These are phyloP conservation scores for Chaetomiaceae sp. DNA, from an alignment of 2,329 filamentous ascomycete genomes.

Conservation along the genomic window DNA sequence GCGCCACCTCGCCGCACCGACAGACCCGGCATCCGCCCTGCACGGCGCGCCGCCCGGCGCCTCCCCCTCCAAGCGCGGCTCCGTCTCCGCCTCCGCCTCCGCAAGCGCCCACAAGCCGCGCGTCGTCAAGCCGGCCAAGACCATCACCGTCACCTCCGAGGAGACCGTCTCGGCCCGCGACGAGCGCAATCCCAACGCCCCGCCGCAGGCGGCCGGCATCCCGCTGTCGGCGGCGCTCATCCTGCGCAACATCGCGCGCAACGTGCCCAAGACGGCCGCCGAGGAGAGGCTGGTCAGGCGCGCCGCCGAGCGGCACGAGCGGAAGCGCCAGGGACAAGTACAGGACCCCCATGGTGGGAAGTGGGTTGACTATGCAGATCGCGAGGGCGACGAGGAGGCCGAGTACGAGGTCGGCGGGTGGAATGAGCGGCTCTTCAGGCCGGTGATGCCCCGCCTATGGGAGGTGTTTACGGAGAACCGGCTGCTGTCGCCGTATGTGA, in stretches of 20 bases:
- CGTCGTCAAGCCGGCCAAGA: slow-evolving; percentile 52
- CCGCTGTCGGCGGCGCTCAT: slow-evolving; percentile 75
- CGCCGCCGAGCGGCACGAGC: neutral
- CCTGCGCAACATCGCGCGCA: slow-evolving; percentile 71
- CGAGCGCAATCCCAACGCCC: slow-evolving; percentile 54
- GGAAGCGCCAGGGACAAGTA: slow-evolving; percentile 31
- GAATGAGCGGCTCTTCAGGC: slow-evolving; percentile 65
- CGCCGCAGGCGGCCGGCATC: slow-evolving; percentile 66
- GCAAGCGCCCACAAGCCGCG: slow-evolving; percentile 27
- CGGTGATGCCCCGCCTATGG: slow-evolving; percentile 59
- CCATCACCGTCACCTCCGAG: slow-evolving; percentile 50
- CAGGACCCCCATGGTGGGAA: neutral
- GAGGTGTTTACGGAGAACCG: slow-evolving; percentile 68
- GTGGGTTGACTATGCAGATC: neutral
- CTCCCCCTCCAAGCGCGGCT: slow-evolving; percentile 4
- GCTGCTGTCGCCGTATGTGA: slow-evolving; percentile 43
- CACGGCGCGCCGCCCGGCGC: slow-evolving; percentile 7
- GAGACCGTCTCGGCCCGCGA: slow-evolving; percentile 54
- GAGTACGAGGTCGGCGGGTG: slow-evolving; percentile 54
- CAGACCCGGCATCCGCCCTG: neutral
- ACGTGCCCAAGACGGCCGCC: slow-evolving; percentile 57
- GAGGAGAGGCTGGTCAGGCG: slow-evolving; percentile 50
- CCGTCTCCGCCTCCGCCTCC: slow-evolving; percentile 26
- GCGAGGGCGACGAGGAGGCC: neutral
- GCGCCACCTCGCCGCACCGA: slow-evolving; percentile 18